Percentiles rank a stretch among this genome's conserved stretches.
Conservation (phyloP, 2,329 filamentous ascomycete genomes). For the Chaetomium strumarium region DNA sequence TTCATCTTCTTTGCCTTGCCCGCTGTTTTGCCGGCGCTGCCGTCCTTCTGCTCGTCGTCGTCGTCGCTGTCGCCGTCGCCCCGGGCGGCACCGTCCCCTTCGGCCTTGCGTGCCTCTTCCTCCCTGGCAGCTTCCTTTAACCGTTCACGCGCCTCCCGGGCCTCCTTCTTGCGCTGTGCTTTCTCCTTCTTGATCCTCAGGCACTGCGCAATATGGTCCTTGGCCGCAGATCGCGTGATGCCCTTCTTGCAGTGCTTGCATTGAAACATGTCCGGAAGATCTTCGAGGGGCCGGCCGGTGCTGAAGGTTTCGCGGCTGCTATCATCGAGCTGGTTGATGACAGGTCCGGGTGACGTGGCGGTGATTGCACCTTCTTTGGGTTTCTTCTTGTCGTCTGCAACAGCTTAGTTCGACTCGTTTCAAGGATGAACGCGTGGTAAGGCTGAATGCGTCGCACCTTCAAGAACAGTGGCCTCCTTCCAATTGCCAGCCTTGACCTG, state of each 20-base stretch:
- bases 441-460: constrained; percentile 35
- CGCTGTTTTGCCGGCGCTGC: constrained; percentile 35
- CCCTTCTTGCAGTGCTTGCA: constrained; percentile 96
- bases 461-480: constrained; percentile 59
- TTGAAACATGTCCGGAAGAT: constrained; percentile 69
- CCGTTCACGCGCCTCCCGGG: constrained; percentile 62
- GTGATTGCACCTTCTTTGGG: constrained; percentile 37
- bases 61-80: constrained; percentile 47
- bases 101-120: constrained; percentile 48
- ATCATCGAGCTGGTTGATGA: constrained; percentile 67
- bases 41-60: constrained; percentile 40
- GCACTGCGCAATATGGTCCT: constrained; percentile 76
- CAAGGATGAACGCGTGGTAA: not conserved
- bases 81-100: constrained; percentile 41
- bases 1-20: constrained; percentile 64
- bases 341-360: constrained; percentile 46
- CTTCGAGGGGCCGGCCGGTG: constrained; percentile 74
- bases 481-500: constrained; percentile 64
- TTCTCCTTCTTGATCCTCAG: constrained; percentile 79
- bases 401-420: not conserved
- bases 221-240: constrained; percentile 67
- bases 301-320: constrained; percentile 71
- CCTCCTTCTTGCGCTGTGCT: constrained; percentile 70
- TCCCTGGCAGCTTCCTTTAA: constrained; percentile 57
- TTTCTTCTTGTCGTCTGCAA: constrained; percentile 52